Evolutionary conservation across 208 protist species (phyloP), one percentile per base, ranked within the genome.

Genomic region (Leishmania major): DNA sequence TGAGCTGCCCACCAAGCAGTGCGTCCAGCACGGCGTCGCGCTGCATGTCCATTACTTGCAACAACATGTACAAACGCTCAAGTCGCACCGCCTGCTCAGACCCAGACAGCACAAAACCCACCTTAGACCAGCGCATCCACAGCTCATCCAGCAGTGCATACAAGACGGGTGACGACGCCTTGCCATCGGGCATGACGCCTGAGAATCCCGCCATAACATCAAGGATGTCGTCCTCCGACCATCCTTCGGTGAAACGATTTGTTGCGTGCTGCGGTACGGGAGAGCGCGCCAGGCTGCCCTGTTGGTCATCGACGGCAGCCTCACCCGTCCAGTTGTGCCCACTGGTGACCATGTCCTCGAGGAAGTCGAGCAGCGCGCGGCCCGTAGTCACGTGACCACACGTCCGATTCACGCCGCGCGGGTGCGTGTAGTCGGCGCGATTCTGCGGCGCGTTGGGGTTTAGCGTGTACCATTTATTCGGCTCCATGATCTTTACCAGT

Each of bases 401-500:
- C 37, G 47, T 88, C 1, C 55, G 76, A 75, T 97, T 97, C 40
- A 90, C 70, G 31, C 94, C 94, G 15, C 80, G 79, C 5, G 94
- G 88, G 76, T 97, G 94, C 47, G 80, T 84, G 85, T 97, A 97
- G 88, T 97, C 93, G 7, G 91, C 92, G 28, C 94, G 88, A 78
- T 97, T 97, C 28, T 88, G 89, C 60, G 87, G 86, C 2, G 87
- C 77, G 82, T 93, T 94, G 7, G 87, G 71, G 53, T 91, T 92
- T 53, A 77, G 80, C 13, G 92, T 89, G 84, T 91, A 96, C 93
- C 95, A 98, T 84, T 87, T 89, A 83, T 98, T 96, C 40, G 95
- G 95, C 87, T 96, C 89, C 75, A 96, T 90, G 1, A 98, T 77
- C 78, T 95, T 95, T 31, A 96, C 90, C 0, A 96, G 84, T 1